phyloP scores from a whole-genome alignment of 2,329 filamentous ascomycete species.

The Trichoderma afroharzianum region DNA sequence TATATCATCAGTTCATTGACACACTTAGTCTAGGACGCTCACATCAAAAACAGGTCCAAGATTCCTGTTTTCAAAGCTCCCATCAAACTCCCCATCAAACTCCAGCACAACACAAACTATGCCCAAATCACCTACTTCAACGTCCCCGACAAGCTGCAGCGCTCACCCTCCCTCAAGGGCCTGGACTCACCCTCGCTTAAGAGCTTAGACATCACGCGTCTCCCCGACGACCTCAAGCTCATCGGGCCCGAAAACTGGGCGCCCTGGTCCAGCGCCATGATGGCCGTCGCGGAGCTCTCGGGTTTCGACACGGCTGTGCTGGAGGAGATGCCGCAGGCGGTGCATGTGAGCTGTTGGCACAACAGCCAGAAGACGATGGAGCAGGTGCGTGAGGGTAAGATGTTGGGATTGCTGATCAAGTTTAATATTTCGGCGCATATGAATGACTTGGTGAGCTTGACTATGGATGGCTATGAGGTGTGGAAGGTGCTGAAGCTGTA shows the following conservation, averaged over 20 bases:
- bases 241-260: conserved; percentile 16
- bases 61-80: not conserved
- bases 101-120: not conserved
- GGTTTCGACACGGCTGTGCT: conserved; percentile 11
- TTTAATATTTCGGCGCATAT: conserved; percentile 13
- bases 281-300: conserved; percentile 14
- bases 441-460: conserved; percentile 15
- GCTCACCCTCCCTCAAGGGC: not conserved
- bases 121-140: conserved; percentile 14
- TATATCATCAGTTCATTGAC: not conserved
- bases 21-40: not conserved
- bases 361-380: not conserved
- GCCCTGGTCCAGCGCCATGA: conserved; percentile 14
- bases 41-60: not conserved
- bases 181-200: not conserved
- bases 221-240: conserved; percentile 15
- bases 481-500: conserved; percentile 13
- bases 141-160: conserved; percentile 14
- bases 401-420: conserved; percentile 15
- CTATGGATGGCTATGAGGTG: conserved; percentile 14
- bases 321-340: not conserved
- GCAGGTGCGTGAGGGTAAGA: conserved; percentile 4
- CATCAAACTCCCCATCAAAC: not conserved
- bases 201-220: not conserved
- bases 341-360: conserved; percentile 4